phyloP scores from a whole-genome alignment of 2,329 filamentous ascomycete genomes.

The Metarhizium robertsii region DNA sequence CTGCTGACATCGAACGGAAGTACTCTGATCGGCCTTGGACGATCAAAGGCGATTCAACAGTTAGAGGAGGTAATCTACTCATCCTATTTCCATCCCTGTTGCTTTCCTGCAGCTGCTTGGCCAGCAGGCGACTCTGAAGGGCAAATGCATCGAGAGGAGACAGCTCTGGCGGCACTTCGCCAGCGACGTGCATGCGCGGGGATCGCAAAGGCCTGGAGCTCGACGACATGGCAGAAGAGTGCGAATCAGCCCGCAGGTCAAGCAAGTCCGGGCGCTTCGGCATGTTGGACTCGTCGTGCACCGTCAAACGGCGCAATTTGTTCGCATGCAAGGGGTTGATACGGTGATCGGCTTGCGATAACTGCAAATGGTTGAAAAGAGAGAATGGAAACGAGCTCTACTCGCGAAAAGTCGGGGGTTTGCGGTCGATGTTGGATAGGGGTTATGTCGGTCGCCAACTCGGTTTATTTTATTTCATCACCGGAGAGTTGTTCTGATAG shows the following conservation, averaged over 20 bases:
- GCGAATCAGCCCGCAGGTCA: conserved; percentile 50
- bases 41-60: conserved; percentile 72
- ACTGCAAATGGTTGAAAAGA: background rate
- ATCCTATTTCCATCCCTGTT: conserved; percentile 66
- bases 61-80: conserved; percentile 76
- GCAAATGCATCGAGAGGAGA: conserved; percentile 95
- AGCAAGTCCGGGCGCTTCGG: conserved; percentile 46
- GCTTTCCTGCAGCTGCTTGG: conserved; percentile 76
- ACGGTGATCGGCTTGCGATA: background rate
- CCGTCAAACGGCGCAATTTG: conserved; percentile 4
- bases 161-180: conserved; percentile 77
- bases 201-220: conserved; percentile 52
- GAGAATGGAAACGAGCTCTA: background rate
- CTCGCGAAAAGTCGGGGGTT: background rate
- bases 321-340: conserved; percentile 7
- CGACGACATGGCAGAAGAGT: conserved; percentile 34
- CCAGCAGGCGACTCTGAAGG: conserved; percentile 78
- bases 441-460: background rate
- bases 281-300: conserved; percentile 28
- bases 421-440: background rate
- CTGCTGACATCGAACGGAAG: conserved; percentile 65
- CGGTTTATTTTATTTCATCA: background rate
- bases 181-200: conserved; percentile 67
- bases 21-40: conserved; percentile 68
- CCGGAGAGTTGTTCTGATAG: background rate